phyloP scores from a whole-genome alignment of 371 early-diverging fungal genomes.

The Scutellospora calospora region DNA sequence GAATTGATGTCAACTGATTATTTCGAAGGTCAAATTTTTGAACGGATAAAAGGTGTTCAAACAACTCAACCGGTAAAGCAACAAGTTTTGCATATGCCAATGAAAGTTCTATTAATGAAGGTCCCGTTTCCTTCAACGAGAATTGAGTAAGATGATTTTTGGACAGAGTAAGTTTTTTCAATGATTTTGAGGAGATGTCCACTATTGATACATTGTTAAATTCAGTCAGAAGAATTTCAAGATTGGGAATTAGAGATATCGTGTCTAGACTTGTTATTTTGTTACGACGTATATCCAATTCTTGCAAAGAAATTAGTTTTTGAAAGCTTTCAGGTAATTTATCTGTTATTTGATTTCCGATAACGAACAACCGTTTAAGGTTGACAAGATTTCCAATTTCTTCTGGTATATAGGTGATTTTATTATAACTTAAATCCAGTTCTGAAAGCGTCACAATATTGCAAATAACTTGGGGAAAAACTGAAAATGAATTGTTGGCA shows the following conservation, averaged over 20 bases:
- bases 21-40: conserved; percentile 71
- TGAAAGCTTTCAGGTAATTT: conserved; percentile 71
- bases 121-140: conserved; percentile 46
- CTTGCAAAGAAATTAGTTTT: conserved; percentile 68
- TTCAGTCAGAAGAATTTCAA: conserved; percentile 72
- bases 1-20: conserved; percentile 78
- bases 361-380: conserved; percentile 71
- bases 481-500: conserved; percentile 80
- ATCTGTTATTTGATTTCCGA: conserved; percentile 79
- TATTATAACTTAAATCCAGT: conserved; percentile 87
- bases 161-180: conserved; percentile 56
- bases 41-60: conserved; percentile 62
- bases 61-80: conserved; percentile 69
- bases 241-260: conserved; percentile 62
- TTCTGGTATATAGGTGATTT: conserved; percentile 77
- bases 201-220: conserved; percentile 71
- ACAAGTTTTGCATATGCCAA: conserved; percentile 77
- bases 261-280: conserved; percentile 70
- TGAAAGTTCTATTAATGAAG: conserved; percentile 62
- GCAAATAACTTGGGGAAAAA: conserved; percentile 72
- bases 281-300: conserved; percentile 82
- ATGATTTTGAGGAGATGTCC: conserved; percentile 53
- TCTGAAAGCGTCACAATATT: conserved; percentile 67
- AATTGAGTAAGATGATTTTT: conserved; percentile 71
- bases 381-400: conserved; percentile 73